Evolutionary conservation across 176 grass and related monocot genomes (phyloP).

Genomic region (Aegilops tauschii): DNA sequence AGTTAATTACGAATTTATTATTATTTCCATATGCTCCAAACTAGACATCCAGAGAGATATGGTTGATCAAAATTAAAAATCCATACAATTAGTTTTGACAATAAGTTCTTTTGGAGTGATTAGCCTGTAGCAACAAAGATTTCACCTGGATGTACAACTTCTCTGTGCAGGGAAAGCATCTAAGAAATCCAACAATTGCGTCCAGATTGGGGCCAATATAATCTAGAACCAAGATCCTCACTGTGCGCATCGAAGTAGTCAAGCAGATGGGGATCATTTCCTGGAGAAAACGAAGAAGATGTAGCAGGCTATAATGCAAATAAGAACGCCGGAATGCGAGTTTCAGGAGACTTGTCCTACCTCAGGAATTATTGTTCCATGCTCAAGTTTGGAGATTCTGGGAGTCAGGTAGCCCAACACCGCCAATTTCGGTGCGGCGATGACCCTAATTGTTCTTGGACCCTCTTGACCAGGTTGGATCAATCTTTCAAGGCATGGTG

Average conservation of each 20-base stretch:
- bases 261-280: not conserved
- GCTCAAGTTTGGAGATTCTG: not conserved
- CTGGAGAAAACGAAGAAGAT: not conserved
- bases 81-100: not conserved
- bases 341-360: not conserved
- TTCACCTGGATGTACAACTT: constrained; percentile 1
- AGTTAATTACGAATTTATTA: not conserved
- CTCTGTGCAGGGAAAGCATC: constrained; percentile 6
- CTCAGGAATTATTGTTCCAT: not conserved
- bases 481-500: not conserved
- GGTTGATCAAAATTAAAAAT: not conserved
- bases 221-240: not conserved
- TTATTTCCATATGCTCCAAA: not conserved
- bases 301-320: not conserved
- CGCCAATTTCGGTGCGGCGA: no score
- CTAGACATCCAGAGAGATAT: not conserved
- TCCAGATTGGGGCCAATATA: constrained; percentile 4
- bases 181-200: not conserved
- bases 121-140: not conserved
- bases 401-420: not conserved
- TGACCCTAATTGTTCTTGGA: not conserved
- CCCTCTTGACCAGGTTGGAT: not conserved
- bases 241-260: not conserved
- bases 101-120: no score
- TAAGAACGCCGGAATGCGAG: not conserved